These are phyloP conservation scores for Dictyophora rubrovolvata DNA, from an alignment of 768 basidiomycete genomes.

Conservation along the genomic window DNA sequence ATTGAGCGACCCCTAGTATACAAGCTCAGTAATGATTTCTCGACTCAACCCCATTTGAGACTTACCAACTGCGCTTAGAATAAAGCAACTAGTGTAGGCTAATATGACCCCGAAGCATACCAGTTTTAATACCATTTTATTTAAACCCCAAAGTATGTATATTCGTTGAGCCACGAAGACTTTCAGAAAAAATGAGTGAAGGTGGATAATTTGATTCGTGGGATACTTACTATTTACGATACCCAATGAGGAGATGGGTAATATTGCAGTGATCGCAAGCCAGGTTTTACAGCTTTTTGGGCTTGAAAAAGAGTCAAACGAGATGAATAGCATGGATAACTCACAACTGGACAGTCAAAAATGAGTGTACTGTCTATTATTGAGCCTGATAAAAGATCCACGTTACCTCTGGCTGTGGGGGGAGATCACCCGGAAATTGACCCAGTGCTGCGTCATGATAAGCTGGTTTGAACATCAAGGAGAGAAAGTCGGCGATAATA, in stretches of 20 bases:
- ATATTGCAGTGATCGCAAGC: neutral
- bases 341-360: neutral
- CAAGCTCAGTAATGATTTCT: neutral
- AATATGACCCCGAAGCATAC: neutral
- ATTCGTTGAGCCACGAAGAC: conserved; percentile 5
- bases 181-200: neutral
- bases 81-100: neutral
- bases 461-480: neutral
- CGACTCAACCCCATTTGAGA: neutral
- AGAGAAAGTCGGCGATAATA: conserved; percentile 18
- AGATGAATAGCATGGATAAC: neutral
- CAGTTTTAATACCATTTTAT: neutral
- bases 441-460: neutral
- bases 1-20: neutral
- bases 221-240: neutral
- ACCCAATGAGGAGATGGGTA: neutral
- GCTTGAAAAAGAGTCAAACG: neutral
- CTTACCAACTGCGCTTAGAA: neutral
- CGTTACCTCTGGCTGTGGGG: neutral
- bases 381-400: neutral
- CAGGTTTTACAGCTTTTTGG: neutral
- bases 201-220: neutral
- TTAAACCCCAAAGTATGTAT: conserved; percentile 4
- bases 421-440: neutral
- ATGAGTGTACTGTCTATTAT: no score